Percentiles rank a stretch among this genome's conserved stretches.
Conservation (phyloP, 768 basidiomycete genomes). For the Rhodosporidiobolus sp. region DNA sequence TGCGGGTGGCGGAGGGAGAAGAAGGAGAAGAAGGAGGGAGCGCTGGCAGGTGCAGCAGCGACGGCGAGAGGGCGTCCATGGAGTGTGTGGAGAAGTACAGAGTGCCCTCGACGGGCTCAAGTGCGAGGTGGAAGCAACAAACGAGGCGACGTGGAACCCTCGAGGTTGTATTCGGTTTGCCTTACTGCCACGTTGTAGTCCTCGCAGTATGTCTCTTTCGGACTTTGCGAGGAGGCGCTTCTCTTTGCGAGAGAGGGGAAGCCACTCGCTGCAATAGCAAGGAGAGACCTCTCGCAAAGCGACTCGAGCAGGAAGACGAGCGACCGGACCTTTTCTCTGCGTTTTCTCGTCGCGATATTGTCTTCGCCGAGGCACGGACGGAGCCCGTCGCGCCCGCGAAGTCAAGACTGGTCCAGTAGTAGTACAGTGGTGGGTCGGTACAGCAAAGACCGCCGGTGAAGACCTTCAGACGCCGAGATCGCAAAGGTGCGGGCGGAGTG, state of each 20-base stretch:
- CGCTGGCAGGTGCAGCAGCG: neutral
- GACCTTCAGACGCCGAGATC: slow-evolving; percentile 49
- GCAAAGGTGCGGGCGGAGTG: slow-evolving; percentile 60
- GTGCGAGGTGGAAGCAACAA: neutral
- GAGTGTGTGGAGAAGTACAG: neutral
- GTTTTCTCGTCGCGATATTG: too few relatives aligned
- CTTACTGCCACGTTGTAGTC: too few relatives aligned
- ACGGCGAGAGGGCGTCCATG: neutral
- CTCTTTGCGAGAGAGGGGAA: too few relatives aligned
- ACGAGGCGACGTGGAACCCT: slow-evolving; percentile 3
- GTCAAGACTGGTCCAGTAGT: neutral
- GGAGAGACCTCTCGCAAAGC: too few relatives aligned
- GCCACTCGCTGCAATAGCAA: too few relatives aligned
- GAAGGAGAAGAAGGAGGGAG: neutral
- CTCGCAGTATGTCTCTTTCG: too few relatives aligned
- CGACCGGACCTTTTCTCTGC: too few relatives aligned
- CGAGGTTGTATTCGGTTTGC: too few relatives aligned
- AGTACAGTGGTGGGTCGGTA: neutral
- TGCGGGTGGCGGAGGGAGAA: neutral
- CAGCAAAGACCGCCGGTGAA: too few relatives aligned
- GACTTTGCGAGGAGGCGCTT: too few relatives aligned
- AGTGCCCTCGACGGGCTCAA: neutral
- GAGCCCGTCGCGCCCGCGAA: neutral
- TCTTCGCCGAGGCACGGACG: too few relatives aligned
- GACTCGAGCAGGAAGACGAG: too few relatives aligned